A percentile compares a stretch with the other conserved stretches of the same genome.
Evolutionary conservation across 2,329 filamentous ascomycete species (phyloP).

Genomic region (Bipolaris gigantea): DNA sequence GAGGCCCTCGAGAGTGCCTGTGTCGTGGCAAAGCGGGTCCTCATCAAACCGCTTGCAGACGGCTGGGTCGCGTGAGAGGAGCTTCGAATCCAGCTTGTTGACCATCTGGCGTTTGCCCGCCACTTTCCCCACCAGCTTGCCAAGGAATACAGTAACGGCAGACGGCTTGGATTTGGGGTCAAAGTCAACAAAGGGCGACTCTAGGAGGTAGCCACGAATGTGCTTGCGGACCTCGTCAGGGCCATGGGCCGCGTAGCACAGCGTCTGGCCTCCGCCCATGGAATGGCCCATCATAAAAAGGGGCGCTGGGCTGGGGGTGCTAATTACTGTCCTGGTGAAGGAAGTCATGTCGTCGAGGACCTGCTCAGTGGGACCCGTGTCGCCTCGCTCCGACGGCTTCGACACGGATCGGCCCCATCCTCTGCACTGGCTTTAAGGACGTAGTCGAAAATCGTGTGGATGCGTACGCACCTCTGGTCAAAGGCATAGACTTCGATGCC

Average conservation of each 20-base stretch:
- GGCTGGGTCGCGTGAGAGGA: constrained; percentile 68
- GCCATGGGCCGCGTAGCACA: constrained; percentile 59
- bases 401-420: constrained; percentile 81
- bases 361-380: constrained; percentile 70
- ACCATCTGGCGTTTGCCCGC: constrained; percentile 69
- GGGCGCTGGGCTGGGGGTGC: constrained; percentile 59
- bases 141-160: constrained; percentile 63
- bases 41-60: constrained; percentile 63
- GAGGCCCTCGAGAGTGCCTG: constrained; percentile 80
- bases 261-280: constrained; percentile 81
- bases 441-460: neutral
- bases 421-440: constrained; percentile 36
- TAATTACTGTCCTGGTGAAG: constrained; percentile 67
- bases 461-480: constrained; percentile 65
- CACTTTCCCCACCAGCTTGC: constrained; percentile 67
- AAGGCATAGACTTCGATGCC: constrained; percentile 77
- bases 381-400: constrained; percentile 64
- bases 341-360: constrained; percentile 79
- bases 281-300: constrained; percentile 87
- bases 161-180: constrained; percentile 66
- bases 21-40: constrained; percentile 77
- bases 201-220: constrained; percentile 73
- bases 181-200: constrained; percentile 79
- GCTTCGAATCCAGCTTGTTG: constrained; percentile 64
- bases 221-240: constrained; percentile 57